Percentiles rank a stretch among this genome's conserved stretches.
These are phyloP conservation scores for Penicillium sp. DNA, from an alignment of 2,329 filamentous ascomycete species.

Conservation along the genomic window DNA sequence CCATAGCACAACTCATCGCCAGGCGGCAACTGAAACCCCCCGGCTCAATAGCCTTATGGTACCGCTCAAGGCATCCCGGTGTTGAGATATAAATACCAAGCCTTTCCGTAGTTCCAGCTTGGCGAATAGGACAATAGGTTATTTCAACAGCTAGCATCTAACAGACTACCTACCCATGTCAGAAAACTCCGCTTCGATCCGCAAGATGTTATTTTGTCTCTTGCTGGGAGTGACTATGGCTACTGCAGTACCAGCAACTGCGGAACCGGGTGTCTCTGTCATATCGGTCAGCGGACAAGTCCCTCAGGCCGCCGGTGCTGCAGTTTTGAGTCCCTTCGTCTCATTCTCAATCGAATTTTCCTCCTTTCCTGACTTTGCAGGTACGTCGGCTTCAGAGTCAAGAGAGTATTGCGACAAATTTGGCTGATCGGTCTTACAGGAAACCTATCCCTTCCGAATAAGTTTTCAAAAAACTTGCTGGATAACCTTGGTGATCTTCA, in stretches of 20 bases:
- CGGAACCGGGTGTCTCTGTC: constrained; percentile 1
- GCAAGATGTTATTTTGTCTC: constrained; percentile 10
- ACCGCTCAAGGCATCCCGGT: neutral
- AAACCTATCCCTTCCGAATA: constrained; percentile 58
- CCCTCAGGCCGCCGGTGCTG: constrained; percentile 14
- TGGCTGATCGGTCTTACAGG: constrained; percentile 33
- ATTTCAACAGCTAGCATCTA: neutral
- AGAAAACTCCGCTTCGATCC: no score
- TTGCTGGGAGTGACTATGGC: constrained; percentile 11
- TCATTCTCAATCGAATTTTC: constrained; percentile 56
- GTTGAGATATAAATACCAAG: neutral
- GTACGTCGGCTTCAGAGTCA: constrained; percentile 18
- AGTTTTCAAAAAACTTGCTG: constrained; percentile 62
- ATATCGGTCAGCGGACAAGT: constrained; percentile 9
- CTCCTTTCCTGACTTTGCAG: constrained; percentile 56
- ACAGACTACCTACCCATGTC: neutral
- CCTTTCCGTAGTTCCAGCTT: neutral
- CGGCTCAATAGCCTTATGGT: constrained; percentile 8
- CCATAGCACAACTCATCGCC: neutral
- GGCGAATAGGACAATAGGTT: neutral
- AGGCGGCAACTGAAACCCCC: constrained; percentile 16
- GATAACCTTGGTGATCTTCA: constrained; percentile 57
- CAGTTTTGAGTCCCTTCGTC: constrained; percentile 43
- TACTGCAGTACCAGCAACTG: constrained; percentile 8
- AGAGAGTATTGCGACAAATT: neutral